Base-by-base conservation (phyloP, 2,329 filamentous ascomycete genomes). In the Colletotrichum nymphaeae region DNA sequence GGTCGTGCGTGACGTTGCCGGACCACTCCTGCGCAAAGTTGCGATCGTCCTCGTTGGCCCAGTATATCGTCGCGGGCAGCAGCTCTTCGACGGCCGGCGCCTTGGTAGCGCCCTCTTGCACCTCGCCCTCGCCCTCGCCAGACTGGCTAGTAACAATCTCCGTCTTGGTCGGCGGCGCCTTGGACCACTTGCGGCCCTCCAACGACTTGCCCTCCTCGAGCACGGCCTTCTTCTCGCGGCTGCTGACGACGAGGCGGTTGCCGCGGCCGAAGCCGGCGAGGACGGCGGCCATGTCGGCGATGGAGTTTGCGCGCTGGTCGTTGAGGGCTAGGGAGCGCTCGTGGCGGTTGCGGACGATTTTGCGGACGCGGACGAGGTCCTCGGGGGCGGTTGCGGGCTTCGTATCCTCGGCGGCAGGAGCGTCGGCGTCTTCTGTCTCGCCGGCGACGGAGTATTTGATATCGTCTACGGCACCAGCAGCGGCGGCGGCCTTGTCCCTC, bases 251-350 rank as follows among this genome's bases (percentile, higher is more conserved):
- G 70, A 91, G 83, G 78, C 81, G 84, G 80, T 88, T 90, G 42
- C 89, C 88, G 74, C 84, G 83, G 49, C 89, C 88, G 11, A 79
- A 75, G 5, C 89, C 89, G 8, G 81, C 82, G 66, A 92, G 84
- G 26, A 91, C 87, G 26, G 86, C 87, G 0, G 91, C 90, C 75
- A 93, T 85, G 80, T 93, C 91, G 68, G 91, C 91, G 60, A 93
- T 84, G 14, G 86, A 84, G 79, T 92, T 92, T 65, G 86, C 85
- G 80, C 88, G 89, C 82, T 93, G 90, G 78, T 90, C 86, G 79
- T 89, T 90, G 65, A 93, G 82, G 46, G 83, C 85, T 62, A 80
- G 77, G 37, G 87, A 90, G 58, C 89, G 86, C 77, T 89, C 84
- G 69, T 79, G 76, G 67, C 80, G 83, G 74, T 74, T 82, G 26